Conservation (phyloP, 2,329 filamentous ascomycete species). For the Chrysoporthe puriensis region DNA sequence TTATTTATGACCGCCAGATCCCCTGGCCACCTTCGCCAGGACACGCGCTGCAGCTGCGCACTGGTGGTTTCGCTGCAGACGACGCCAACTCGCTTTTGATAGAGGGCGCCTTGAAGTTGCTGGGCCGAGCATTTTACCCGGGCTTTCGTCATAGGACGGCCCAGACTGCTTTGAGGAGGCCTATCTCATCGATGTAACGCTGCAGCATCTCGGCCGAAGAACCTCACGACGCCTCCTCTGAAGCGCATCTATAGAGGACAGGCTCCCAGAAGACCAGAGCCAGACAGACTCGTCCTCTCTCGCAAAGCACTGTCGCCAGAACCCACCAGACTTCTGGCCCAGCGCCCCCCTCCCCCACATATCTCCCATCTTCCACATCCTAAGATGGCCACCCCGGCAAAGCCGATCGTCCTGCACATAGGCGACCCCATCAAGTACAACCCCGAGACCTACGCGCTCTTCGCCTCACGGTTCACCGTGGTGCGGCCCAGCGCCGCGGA, state of each 20-base stretch:
- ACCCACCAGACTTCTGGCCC: neutral
- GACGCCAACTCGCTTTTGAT: neutral
- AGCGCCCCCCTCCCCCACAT: neutral
- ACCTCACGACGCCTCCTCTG: neutral
- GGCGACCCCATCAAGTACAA: conserved; percentile 66
- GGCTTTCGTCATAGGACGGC: neutral
- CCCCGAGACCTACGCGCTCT: conserved; percentile 48
- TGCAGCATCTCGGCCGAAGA: neutral
- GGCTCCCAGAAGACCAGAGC: neutral
- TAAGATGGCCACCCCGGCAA: conserved; percentile 29
- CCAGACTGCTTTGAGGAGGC: neutral
- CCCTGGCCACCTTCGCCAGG: too few relatives aligned
- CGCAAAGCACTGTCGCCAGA: neutral
- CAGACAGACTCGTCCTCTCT: neutral
- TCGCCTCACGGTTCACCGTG: conserved; percentile 51
- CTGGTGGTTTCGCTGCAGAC: too few relatives aligned
- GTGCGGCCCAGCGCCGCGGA: conserved; percentile 55
- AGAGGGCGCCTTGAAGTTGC: neutral
- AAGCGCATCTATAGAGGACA: too few relatives aligned
- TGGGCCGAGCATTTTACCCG: neutral
- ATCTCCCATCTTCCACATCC: neutral
- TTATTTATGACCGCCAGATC: too few relatives aligned
- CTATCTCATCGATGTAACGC: conserved; percentile 1
- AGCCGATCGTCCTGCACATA: conserved; percentile 70
- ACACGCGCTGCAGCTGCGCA: too few relatives aligned